Base-by-base conservation (phyloP, 192 early-diverging fungal genomes). In the Podila verticillata region DNA sequence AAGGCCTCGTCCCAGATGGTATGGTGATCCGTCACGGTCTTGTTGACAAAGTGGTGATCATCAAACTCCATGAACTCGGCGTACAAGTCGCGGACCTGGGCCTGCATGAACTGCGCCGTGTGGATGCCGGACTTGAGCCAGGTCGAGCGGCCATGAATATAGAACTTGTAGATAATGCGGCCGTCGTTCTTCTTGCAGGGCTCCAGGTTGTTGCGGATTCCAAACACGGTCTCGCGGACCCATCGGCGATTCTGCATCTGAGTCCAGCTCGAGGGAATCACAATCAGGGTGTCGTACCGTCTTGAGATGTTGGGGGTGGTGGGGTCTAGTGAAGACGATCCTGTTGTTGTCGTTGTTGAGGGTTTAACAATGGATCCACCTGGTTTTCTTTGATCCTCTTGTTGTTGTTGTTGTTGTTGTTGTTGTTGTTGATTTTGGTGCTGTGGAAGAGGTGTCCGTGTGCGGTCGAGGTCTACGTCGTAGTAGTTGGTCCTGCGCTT, bases 1-100 rank as follows among this genome's bases (percentile, higher is more conserved):
- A 80, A 59, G 8, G 77, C 77, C 30, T 80, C 60, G 34, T 48
- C 63, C 68, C 59, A 84, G 61, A 73, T 22, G 20, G 72, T 57
- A 49, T 74, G 67, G 22, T 48, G 61, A 47, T 73, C 47, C 28
- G 58, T 57, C 28, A 61, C 63, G 31, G 70, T 73, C 58, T 35
- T 19, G 28, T 68, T 73, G 57, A 61, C 63, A 49, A 63, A 75
- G 56, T 32, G 35, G 48, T 66, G 32, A 59, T 90, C 89, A 35
- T 83, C 75, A 74, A 69, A 90, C 69, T 90, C 89, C 70, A 88
- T 88, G 7, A 78, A 78, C 63, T 90, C 89, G 10, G 82, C 81
- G 30, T 83, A 74, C 54, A 88, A 61, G 54, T 70, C 66, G 61
- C 84, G 51, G 57, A 70, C 57, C 35, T 48, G 57, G 28, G 56